phyloP scores from a whole-genome alignment of 192 early-diverging fungal species.

The Podila clonocystis region DNA sequence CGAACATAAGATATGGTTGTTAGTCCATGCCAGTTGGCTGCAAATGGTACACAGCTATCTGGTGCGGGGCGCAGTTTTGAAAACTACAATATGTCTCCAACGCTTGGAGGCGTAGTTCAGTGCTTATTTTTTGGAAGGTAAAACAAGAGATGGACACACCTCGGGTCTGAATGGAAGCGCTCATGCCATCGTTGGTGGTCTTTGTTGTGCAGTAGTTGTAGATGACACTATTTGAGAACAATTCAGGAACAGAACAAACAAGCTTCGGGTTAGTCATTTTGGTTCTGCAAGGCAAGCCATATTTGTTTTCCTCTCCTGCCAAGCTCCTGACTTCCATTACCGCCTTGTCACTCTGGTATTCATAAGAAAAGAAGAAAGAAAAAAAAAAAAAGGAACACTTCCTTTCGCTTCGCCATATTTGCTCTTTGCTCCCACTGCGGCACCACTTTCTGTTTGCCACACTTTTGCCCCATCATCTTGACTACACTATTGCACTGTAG shows the following conservation, averaged over 20 bases:
- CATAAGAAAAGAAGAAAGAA: too few relatives aligned
- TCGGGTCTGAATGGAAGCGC: conserved; percentile 39
- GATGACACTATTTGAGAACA: conserved; percentile 59
- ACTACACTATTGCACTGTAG: too few relatives aligned
- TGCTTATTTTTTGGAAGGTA: not conserved
- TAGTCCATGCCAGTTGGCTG: not conserved
- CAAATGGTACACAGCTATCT: not conserved
- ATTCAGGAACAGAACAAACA: not conserved
- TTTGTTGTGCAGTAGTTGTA: conserved; percentile 83
- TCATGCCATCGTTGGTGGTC: conserved; percentile 21
- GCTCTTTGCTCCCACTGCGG: too few relatives aligned
- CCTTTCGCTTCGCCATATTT: too few relatives aligned
- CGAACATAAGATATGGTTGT: not conserved
- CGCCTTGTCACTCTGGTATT: too few relatives aligned
- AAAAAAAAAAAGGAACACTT: too few relatives aligned
- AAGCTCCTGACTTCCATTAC: too few relatives aligned
- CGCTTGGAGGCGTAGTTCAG: not conserved
- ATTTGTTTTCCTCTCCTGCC: too few relatives aligned
- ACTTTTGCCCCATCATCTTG: too few relatives aligned
- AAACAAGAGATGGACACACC: conserved; percentile 13
- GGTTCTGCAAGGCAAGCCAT: too few relatives aligned
- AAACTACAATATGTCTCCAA: not conserved
- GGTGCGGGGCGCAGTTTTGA: conserved; percentile 17
- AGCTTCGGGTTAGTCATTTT: too few relatives aligned
- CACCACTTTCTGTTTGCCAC: too few relatives aligned